A percentile compares a stretch with the other conserved stretches of the same genome.
These are phyloP conservation scores for Botrytis aclada DNA, from an alignment of 2,329 filamentous ascomycete genomes.

Conservation along the genomic window DNA sequence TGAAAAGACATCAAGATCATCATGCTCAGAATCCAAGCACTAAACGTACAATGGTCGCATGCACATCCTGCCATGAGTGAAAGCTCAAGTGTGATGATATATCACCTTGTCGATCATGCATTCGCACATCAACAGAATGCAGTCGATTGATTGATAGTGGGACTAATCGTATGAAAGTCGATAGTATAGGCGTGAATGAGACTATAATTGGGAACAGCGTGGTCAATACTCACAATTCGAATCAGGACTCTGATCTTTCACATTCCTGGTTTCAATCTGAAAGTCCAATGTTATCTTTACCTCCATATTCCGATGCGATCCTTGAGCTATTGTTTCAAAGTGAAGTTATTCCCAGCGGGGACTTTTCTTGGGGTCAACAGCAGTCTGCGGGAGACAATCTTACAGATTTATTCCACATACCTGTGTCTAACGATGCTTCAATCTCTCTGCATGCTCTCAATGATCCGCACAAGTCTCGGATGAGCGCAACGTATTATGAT, in stretches of 20 bases:
- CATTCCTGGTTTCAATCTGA: slow-evolving; percentile 7
- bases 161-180: background rate
- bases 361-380: background rate
- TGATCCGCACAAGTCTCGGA: background rate
- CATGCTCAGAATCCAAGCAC: slow-evolving; percentile 29
- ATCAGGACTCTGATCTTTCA: background rate
- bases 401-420: background rate
- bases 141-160: slow-evolving; percentile 20
- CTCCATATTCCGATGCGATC: background rate
- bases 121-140: slow-evolving; percentile 42
- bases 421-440: slow-evolving; percentile 1
- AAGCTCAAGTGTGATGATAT: slow-evolving; percentile 47
- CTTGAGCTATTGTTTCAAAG: background rate
- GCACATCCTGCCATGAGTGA: slow-evolving; percentile 45
- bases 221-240: background rate
- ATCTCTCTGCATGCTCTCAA: background rate
- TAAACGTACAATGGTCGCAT: slow-evolving; percentile 42
- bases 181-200: background rate
- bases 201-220: background rate
- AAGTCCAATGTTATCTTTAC: background rate
- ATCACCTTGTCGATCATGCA: slow-evolving; percentile 41
- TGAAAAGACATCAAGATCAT: slow-evolving; percentile 30
- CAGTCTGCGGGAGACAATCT: background rate
- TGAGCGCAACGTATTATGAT: background rate
- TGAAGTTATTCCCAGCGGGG: background rate